A percentile compares a stretch with the other conserved stretches of the same genome.
Evolutionary conservation across 441 rosid genomes (phyloP).

Genomic region (Rhodomyrtus psidioides): DNA sequence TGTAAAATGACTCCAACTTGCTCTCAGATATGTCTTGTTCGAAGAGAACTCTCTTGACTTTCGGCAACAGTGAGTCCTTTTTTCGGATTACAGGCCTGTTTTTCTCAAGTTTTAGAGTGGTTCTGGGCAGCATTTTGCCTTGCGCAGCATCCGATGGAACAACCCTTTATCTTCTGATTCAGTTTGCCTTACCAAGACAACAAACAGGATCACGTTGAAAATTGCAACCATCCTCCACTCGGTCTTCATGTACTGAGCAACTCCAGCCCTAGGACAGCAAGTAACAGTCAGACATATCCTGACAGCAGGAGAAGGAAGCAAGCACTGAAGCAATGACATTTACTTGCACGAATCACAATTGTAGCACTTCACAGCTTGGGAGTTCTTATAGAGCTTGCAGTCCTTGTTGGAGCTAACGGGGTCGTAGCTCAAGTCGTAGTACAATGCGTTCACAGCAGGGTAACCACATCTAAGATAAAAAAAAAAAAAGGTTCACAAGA

Average conservation of each 20-base stretch:
- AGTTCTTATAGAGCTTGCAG: slow-evolving; percentile 74
- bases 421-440: slow-evolving; percentile 83
- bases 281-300: neutral
- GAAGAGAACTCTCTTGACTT: neutral
- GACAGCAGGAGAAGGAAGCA: neutral
- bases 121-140: slow-evolving; percentile 58
- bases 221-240: slow-evolving; percentile 90
- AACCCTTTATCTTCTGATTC: neutral
- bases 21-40: neutral
- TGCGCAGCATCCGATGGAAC: slow-evolving; percentile 69
- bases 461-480: slow-evolving; percentile 73
- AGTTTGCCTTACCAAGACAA: slow-evolving; percentile 57
- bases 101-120: slow-evolving; percentile 36
- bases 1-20: neutral
- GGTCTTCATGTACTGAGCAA: slow-evolving; percentile 86
- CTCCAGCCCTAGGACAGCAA: slow-evolving; percentile 62
- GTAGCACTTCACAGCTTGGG: slow-evolving; percentile 65
- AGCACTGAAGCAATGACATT: neutral
- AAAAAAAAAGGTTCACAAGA: neutral
- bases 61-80: neutral
- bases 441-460: slow-evolving; percentile 63
- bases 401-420: slow-evolving; percentile 70
- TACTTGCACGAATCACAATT: slow-evolving; percentile 95
- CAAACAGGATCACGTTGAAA: slow-evolving; percentile 60
- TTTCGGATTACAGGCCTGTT: neutral